Evolutionary conservation across 441 rosid genomes (phyloP), one percentile per base, ranked within the genome.

Genomic region (Brassica hybrid): DNA sequence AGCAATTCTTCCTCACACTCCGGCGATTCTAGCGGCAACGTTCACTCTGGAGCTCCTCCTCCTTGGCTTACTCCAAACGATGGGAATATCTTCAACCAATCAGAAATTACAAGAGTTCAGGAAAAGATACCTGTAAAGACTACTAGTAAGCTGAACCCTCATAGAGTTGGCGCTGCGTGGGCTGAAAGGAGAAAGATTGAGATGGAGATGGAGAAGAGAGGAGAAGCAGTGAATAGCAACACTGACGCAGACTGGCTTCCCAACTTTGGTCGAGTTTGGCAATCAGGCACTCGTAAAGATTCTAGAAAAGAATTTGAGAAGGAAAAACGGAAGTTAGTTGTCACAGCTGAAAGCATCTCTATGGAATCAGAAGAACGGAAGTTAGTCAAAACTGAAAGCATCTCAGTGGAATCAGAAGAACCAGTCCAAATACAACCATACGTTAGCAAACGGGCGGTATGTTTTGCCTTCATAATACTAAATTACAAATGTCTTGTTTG

Each of bases 261-360:
- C 18, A 88, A 92, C 76, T 94, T 96, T 81, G 98, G 98, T 78
- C 87, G 98, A 73, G 98, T 96, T 80, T 96, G 99, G 98, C 97
- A 96, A 80, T 90, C 96, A 61, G 97, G 97, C 71, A 88, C 88
- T 73, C 81, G 97, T 52, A 96, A 85, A 82, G 96, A 91, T 80
- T 94, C 97, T 14, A 86, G 96, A 76, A 94, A 89, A 84, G 94
- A 96, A 82, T 94, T 88, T 84, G 91, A 92, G 80, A 83, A 71
- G 79, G 91, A 94, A 83, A 91, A 90, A 72, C 85, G 80, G 70
- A 88, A 90, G 67, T 78, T 83, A 57, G 59, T 52, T 52, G 83
- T 86, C 30, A 79, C 82, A 75, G 81, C 72, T 38, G 91, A 83
- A 81, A 83, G 69, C 80, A 82, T 78, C 23, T 76, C 84, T 60